Evolutionary conservation across 2,329 filamentous ascomycete species (phyloP), one percentile per base, ranked within the genome.

Genomic region (Talaromyces verruculosus): DNA sequence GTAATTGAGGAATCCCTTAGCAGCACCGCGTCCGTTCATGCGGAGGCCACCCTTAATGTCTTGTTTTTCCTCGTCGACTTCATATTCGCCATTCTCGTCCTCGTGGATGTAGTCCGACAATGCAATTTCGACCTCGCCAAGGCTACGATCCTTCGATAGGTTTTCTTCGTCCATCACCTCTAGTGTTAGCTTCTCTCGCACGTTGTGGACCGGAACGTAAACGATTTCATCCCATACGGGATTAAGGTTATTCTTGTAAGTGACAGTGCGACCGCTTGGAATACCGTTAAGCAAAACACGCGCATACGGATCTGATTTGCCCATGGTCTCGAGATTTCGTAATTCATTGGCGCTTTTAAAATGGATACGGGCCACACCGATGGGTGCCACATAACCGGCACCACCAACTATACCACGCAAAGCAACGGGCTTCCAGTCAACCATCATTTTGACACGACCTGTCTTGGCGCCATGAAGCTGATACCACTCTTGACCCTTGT

Each of bases 101-200:
- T 97, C 88, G 5, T 81, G 80, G 68, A 98, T 86, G 75, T 91
- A 98, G 68, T 98, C 92, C 19, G 88, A 83, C 8, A 90, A 89
- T 62, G 86, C 83, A 30, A 97, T 79, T 70, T 98, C 93, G 19
- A 95, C 81, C 64, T 90, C 84, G 62, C 95, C 95, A 39, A 99
- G 85, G 49, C 91, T 91, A 65, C 95, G 90, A 77, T 99, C 95
- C 76, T 93, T 95, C 72, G 92, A 92, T 74, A 98, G 85, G 71
- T 89, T 93, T 79, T 99, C 95, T 68, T 95, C 88, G 72, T 99
- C 95, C 94, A 99, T 97, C 69, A 98, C 93, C 77, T 99, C 95
- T 19, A 99, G 81, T 0, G 89, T 88, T 35, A 99, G 83, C 73
- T 91, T 92, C 76, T 99, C 95, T 37, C 92, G 89, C 15, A 86